These are phyloP conservation scores for Strobilomyces dryophilus DNA, from an alignment of 768 basidiomycete species.

Conservation along the genomic window DNA sequence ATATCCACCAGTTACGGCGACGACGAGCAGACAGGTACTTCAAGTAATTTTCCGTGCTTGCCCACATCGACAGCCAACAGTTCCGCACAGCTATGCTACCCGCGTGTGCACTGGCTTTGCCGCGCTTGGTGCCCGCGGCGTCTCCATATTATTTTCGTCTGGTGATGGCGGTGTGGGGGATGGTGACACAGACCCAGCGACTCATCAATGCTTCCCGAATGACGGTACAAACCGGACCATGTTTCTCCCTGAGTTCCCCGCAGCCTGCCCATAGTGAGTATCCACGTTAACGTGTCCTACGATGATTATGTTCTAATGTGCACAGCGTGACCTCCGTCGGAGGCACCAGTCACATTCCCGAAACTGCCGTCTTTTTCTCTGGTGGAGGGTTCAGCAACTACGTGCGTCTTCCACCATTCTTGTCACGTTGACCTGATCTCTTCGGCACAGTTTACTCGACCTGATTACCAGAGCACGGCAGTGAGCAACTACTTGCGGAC, in stretches of 20 bases:
- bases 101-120: slow-evolving; percentile 60
- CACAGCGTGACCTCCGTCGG: slow-evolving; percentile 71
- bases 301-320: neutral
- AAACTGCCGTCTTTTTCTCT: slow-evolving; percentile 57
- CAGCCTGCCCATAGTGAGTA: slow-evolving; percentile 52
- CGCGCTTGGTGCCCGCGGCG: slow-evolving; percentile 64
- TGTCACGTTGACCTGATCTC: slow-evolving; percentile 4
- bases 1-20: slow-evolving; percentile 76
- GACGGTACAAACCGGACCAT: slow-evolving; percentile 48
- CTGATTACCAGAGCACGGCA: slow-evolving; percentile 46
- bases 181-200: slow-evolving; percentile 48
- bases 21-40: slow-evolving; percentile 62
- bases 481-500: slow-evolving; percentile 42
- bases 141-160: slow-evolving; percentile 60
- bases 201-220: slow-evolving; percentile 54
- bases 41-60: neutral
- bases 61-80: slow-evolving; percentile 26
- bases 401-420: slow-evolving; percentile 32
- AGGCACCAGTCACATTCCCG: slow-evolving; percentile 56
- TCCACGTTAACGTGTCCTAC: rapidly evolving
- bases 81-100: slow-evolving; percentile 54
- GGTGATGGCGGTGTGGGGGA: slow-evolving; percentile 75
- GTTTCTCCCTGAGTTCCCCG: slow-evolving; percentile 64
- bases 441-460: slow-evolving; percentile 44
- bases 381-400: slow-evolving; percentile 75